These are phyloP conservation scores for Plasmodium sp. DNA, from an alignment of 169 alveolate species.

Conservation along the genomic window DNA sequence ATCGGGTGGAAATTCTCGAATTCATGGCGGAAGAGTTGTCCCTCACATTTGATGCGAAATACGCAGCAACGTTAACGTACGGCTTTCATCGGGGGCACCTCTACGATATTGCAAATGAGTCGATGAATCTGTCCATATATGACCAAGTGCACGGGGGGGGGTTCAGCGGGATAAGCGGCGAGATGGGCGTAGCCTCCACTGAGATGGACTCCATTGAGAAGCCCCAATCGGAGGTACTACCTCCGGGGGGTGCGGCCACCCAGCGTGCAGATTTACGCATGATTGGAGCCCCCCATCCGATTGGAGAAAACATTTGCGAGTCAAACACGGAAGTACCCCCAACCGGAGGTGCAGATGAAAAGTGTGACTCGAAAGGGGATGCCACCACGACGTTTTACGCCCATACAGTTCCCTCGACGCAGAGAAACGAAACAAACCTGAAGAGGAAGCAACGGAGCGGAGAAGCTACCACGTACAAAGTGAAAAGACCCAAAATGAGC, in stretches of 20 bases:
- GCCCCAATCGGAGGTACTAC: neutral
- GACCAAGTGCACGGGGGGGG: neutral
- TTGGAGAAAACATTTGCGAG: neutral
- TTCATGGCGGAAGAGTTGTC: neutral
- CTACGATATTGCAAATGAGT: conserved; percentile 39
- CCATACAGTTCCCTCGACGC: neutral
- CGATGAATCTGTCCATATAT: conserved; percentile 27
- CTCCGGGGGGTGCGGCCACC: neutral
- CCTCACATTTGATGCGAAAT: conserved; percentile 14
- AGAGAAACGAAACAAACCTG: neutral
- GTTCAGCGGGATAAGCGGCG: neutral
- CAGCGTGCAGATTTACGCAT: too few species aligned
- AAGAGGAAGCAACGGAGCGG: neutral
- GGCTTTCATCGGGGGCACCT: conserved; percentile 65
- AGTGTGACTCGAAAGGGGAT: neutral
- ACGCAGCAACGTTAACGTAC: conserved; percentile 48
- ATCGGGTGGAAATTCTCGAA: conserved; percentile 46
- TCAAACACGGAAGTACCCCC: neutral
- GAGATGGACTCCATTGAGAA: neutral
- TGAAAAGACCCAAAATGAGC: neutral
- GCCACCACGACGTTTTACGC: neutral
- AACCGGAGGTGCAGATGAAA: neutral
- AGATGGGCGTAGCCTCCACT: neutral
- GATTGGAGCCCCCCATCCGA: neutral
- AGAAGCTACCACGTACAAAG: neutral